Evolutionary conservation across 1,139 yeast species (phyloP), one percentile per base, ranked within the genome.

Genomic region (Yamadazyma mexicana): DNA sequence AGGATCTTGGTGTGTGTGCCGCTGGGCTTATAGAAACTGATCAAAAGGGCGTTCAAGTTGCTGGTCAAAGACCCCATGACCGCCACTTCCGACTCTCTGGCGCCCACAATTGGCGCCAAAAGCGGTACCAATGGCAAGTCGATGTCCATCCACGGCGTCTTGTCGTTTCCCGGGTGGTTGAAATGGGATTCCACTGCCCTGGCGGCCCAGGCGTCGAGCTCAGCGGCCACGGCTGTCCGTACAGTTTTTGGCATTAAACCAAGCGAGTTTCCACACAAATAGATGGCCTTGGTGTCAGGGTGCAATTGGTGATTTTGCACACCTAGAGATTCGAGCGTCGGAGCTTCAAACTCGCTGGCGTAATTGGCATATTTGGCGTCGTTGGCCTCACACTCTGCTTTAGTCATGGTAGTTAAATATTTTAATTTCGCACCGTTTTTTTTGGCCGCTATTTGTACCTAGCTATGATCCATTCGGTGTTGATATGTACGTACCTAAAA

Each of bases 151-250:
- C 98, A 91, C 6, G 78, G 57, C 2, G 85, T 78, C 37, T 62
- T 33, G 14, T 39, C 58, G n/a, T 54, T 64, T 14, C 64, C 66
- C 1, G 83, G 85, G 46, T 86, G 88, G 43, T 79, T 74, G 62
- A 87, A 87, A 58, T 91, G 98, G 0, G 94, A 77, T 45, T 86
- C 89, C 3, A 91, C 98, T 0, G 83, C 97, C 34, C 89, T 69
- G 29, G 61, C 69, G 23, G 77, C 68, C 98, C 98, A 91, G 0
- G 94, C 95, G 45, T 79, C 76, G 32, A 91, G 66, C 60, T 91
- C 97, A 28, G 67, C 71, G 35, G 63, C 63, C 11, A 91, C 68
- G 16, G 88, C 86, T 2, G 51, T 50, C 22, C 77, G 68, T 0
- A 89, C 82, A 3, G 66, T 54, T 38, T 64, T 67, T 0, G 98